phyloP scores from a whole-genome alignment of 2,329 filamentous ascomycete genomes.

The Fusarium citri region DNA sequence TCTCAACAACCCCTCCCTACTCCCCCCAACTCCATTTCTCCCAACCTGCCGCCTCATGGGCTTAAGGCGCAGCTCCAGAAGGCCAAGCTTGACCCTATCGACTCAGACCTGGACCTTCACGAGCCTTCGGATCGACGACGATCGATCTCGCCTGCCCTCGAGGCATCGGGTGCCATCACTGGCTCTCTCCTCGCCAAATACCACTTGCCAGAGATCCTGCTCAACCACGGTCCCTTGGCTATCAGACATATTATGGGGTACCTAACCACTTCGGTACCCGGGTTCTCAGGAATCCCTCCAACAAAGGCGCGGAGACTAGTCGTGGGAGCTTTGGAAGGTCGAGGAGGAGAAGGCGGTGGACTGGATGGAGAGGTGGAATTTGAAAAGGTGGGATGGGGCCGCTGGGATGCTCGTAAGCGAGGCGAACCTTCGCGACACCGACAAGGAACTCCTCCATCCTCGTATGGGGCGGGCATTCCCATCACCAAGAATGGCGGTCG shows the following conservation, averaged over 20 bases:
- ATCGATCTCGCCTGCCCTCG: conserved; percentile 64
- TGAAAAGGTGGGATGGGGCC: conserved; percentile 96
- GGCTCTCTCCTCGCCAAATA: conserved; percentile 86
- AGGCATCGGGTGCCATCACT: conserved; percentile 86
- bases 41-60: conserved; percentile 83
- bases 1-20: conserved; percentile 79
- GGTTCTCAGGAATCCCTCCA: conserved; percentile 88
- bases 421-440: conserved; percentile 68
- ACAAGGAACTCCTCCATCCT: conserved; percentile 56
- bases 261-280: conserved; percentile 91
- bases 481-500: conserved; percentile 62
- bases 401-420: conserved; percentile 87
- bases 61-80: conserved; percentile 75
- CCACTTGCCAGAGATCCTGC: conserved; percentile 89
- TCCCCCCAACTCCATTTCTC: conserved; percentile 95
- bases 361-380: conserved; percentile 81
- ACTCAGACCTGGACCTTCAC: conserved; percentile 89
- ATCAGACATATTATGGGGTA: conserved; percentile 97
- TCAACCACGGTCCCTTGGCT: conserved; percentile 89
- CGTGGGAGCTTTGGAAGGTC: conserved; percentile 90
- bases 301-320: conserved; percentile 91
- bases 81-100: conserved; percentile 72
- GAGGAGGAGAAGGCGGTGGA: conserved; percentile 72
- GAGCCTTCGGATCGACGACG: conserved; percentile 59
- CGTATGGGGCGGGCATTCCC: conserved; percentile 65